phyloP scores from a whole-genome alignment of 257 asterid genomes.

The Nicotiana sylvestris region DNA sequence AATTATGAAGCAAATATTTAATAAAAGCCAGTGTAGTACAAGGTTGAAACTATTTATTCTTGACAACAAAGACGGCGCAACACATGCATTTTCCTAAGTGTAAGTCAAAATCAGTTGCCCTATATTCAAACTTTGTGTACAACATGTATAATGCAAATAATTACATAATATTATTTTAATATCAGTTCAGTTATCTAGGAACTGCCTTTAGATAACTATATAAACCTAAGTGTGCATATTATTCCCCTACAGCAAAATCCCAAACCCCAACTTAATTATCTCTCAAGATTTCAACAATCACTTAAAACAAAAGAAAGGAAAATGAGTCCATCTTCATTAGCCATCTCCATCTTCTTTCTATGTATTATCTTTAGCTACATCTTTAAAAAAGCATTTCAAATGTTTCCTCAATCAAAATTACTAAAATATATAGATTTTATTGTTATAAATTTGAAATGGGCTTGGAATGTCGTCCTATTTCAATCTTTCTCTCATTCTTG shows the following conservation, averaged over 20 bases:
- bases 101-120: neutral
- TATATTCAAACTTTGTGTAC: conserved; percentile 5
- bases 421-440: neutral
- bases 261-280: neutral
- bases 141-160: neutral
- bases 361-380: neutral
- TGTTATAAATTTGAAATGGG: conserved; percentile 19
- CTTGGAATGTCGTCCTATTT: conserved; percentile 10
- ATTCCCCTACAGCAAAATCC: neutral
- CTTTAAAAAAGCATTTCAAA: neutral
- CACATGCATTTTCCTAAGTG: neutral
- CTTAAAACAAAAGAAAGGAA: neutral
- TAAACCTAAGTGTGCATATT: neutral
- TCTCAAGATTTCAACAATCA: neutral
- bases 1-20: neutral
- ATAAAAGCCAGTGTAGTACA: neutral
- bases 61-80: neutral
- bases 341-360: neutral
- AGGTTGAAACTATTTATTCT: neutral
- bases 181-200: neutral
- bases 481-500: neutral
- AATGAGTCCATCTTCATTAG: neutral
- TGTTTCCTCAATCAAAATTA: neutral
- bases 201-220: neutral
- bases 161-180: neutral